Percentiles rank a stretch among this genome's conserved stretches.
These are phyloP conservation scores for Saraca asoca DNA, from an alignment of 331 rosid species.

Conservation along the genomic window DNA sequence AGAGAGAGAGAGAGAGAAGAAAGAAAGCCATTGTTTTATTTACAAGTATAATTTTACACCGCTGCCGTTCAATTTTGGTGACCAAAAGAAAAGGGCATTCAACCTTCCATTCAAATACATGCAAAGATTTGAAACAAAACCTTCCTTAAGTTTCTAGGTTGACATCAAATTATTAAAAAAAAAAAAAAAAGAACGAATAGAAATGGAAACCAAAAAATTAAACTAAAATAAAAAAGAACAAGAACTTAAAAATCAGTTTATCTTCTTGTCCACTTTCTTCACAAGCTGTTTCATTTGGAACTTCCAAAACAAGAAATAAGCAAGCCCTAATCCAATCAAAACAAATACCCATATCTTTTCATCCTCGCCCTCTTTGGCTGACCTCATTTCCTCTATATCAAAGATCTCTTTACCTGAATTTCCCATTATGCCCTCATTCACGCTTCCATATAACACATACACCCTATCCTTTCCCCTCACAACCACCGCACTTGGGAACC, in stretches of 20 bases:
- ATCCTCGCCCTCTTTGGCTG: conserved; percentile 55
- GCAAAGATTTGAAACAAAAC: too few species aligned
- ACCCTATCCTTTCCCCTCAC: conserved; percentile 56
- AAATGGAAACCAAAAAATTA: too few species aligned
- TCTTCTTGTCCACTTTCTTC: conserved; percentile 56
- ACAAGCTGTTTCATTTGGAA: conserved; percentile 79
- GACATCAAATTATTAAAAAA: too few species aligned
- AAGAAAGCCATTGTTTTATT: too few species aligned
- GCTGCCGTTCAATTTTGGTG: too few species aligned
- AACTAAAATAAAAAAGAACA: too few species aligned
- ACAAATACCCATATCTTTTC: conserved; percentile 66
- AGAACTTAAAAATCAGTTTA: neutral
- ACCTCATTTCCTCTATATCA: conserved; percentile 63
- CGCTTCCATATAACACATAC: conserved; percentile 74
- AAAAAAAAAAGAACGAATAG: too few species aligned
- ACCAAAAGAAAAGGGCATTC: too few species aligned
- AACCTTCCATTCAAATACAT: too few species aligned
- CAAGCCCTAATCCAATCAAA: conserved; percentile 64
- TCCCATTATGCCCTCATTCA: conserved; percentile 49
- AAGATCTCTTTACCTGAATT: conserved; percentile 52
- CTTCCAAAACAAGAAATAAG: conserved; percentile 83
- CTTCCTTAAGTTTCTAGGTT: too few species aligned
- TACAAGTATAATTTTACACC: too few species aligned
- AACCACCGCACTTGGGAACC: conserved; percentile 59
- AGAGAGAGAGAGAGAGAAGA: too few species aligned